Evolutionary conservation across 1,139 yeast genomes (phyloP), one percentile per base, ranked within the genome.

Genomic region (Pichia sp.): DNA sequence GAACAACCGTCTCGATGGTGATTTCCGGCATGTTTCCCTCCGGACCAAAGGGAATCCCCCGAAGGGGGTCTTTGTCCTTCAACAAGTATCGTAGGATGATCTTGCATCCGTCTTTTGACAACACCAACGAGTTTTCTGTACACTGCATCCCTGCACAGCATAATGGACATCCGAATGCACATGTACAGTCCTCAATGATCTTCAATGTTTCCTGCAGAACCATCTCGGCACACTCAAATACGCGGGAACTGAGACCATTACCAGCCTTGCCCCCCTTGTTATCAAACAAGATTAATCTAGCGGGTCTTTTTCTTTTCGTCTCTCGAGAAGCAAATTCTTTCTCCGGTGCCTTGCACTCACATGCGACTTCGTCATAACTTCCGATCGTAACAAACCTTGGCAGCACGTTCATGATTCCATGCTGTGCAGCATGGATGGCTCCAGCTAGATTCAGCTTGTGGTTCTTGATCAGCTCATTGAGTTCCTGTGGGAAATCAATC

Each of bases 341-440:
- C 61, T 89, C 95, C 0, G 99, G 97, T 0, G 98, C 97, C 64
- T 93, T 95, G 69, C 99, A 93, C 68, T 93, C 99, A 0, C 98
- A 90, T 53, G 80, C 80, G n/a, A 93, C 77, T 62, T 92, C 98
- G 47, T 86, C 85, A 19, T 54, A 57, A 2, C 80, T 78, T 3
- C 83, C 81, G 29, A 82, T 75, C n/a, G 82, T 82, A 42, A 82
- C 77, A 59, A 81, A 81, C 5, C 79, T 63, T 0, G 97, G 95
- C 31, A 90, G 68, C 60, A 87, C 77, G 50, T 87, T 86, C 79
- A 90, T 85, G 1, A 92, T 73, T 0, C 90, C 90, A 72, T 93
- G 99, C 62, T 90, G 95, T 0, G 97, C 96, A 5, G 96, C 97
- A 72, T 95, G 99, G 15, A 93, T 89, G 0, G 95, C 95, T 2